Conservation (phyloP, 495 filamentous ascomycete genomes). For the Penicillium argentinense region DNA sequence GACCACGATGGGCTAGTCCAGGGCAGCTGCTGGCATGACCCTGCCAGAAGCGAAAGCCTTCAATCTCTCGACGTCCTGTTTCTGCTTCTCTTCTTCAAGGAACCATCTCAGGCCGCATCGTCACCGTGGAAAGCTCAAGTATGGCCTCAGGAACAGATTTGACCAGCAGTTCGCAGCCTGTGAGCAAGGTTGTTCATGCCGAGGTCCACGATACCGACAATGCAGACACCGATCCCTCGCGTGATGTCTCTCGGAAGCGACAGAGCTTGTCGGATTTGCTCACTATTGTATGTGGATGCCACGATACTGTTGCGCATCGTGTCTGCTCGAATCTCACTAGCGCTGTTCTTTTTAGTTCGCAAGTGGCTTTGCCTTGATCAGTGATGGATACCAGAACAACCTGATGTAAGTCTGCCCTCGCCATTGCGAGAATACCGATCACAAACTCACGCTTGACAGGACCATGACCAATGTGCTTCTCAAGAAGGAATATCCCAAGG, state of each 20-base stretch:
- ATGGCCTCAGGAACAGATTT: background rate
- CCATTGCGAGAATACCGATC: background rate
- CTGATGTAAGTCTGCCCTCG: conserved; percentile 34
- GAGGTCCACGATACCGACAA: background rate
- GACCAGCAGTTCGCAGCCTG: background rate
- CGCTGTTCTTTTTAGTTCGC: conserved; percentile 28
- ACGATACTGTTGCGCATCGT: background rate
- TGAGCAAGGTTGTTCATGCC: background rate
- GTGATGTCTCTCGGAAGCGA: conserved; percentile 28
- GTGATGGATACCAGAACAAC: conserved; percentile 55
- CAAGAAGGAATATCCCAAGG: conserved; percentile 43
- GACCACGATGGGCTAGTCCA: background rate
- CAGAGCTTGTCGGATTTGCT: conserved; percentile 48
- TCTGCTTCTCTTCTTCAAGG: background rate
- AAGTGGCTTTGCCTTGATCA: conserved; percentile 51
- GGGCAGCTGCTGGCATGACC: background rate
- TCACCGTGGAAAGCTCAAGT: background rate
- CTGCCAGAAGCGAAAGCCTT: background rate
- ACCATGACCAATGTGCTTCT: conserved; percentile 54
- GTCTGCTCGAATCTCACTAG: background rate
- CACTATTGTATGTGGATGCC: conserved; percentile 38
- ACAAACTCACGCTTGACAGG: conserved; percentile 8
- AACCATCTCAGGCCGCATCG: too few relatives aligned
- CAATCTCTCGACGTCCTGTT: background rate
- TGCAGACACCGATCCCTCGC: conserved; percentile 17